Base-by-base conservation (phyloP, 1,284 basidiomycete species). In the Marasmius tenuissimus region DNA sequence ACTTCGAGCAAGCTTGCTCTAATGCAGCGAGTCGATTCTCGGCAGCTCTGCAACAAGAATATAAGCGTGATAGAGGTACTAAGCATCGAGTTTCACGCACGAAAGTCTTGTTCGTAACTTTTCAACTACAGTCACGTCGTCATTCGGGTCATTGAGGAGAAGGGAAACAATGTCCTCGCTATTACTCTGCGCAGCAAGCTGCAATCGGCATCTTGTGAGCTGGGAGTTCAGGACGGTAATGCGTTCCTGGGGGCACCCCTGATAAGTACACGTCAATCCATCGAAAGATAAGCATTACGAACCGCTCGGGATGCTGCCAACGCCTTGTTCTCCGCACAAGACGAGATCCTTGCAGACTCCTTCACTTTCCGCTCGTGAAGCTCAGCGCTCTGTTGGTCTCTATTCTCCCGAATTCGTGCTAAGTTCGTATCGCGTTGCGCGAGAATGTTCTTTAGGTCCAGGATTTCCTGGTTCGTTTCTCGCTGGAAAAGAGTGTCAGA, bases 341-440 rank as follows among this genome's bases (percentile, higher is more conserved):
- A 87, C n/a, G 84, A 78, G 49, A 82, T 69, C 71, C 88, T 91
- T 59, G 87, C 78, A 49, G 75, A 73, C 45, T 94, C 92, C 65
- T 83, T 85, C 33, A 86, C 83, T 71, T 85, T 88, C 60, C 89
- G 82, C 70, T 96, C 93, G 40, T 81, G 76, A 40, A 95, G 70
- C 68, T 97, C 93, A 1, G 89, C 85, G 12, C 77, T 76, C 51
- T 85, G 78, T 63, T 94, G 91, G 69, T 97, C 94, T 42, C 95
- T 86, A 66, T 90, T 84, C 54, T 91, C 90, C 33, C 96, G 86
- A 38, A 97, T 79, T 51, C 96, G 86, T 16, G 83, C 78, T 61
- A 89, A 83, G 66, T 97, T 94, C 0, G 78, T 75, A 68, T 96
- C 92, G 57, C 89, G 86, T 70, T 89, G 91, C 9, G 77, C 71